Evolutionary conservation across 495 filamentous ascomycete genomes (phyloP).

Genomic region (Cairneyella variabilis): DNA sequence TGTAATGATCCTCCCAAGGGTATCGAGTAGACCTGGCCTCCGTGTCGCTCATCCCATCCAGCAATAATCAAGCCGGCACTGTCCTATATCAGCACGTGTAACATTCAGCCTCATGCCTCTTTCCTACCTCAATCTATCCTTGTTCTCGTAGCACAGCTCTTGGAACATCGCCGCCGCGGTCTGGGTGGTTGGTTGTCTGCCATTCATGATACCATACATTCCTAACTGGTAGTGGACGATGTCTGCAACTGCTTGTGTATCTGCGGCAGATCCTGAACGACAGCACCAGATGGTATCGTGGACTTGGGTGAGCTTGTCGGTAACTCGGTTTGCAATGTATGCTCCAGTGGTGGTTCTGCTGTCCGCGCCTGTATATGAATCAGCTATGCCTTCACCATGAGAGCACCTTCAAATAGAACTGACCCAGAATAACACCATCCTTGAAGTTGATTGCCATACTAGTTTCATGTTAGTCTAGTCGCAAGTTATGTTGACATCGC

Average conservation of each 20-base stretch:
- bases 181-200: constrained; percentile 85
- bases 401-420: constrained; percentile 15
- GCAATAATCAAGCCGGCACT: constrained; percentile 98
- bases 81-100: constrained; percentile 15
- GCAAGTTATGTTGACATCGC: constrained; percentile 9
- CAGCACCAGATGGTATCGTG: constrained; percentile 99
- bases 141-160: constrained; percentile 96
- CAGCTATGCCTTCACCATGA: constrained; percentile 13
- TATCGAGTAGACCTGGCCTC: constrained; percentile 95
- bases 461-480: constrained; percentile 18
- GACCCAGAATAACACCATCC: constrained; percentile 89
- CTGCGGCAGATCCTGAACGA: constrained; percentile 90
- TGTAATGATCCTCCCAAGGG: constrained; percentile 95
- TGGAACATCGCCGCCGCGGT: constrained; percentile 94
- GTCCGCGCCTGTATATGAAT: constrained; percentile 63
- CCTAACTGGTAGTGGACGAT: constrained; percentile 95
- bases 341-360: constrained; percentile 97
- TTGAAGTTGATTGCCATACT: constrained; percentile 96
- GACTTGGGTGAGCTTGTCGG: constrained; percentile 97
- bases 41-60: constrained; percentile 88
- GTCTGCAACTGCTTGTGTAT: constrained; percentile 96
- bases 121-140: constrained; percentile 74
- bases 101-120: neutral
- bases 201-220: constrained; percentile 84
- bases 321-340: constrained; percentile 98